phyloP scores from a whole-genome alignment of 306 rosid species.

The Dicorynia guianensis region DNA sequence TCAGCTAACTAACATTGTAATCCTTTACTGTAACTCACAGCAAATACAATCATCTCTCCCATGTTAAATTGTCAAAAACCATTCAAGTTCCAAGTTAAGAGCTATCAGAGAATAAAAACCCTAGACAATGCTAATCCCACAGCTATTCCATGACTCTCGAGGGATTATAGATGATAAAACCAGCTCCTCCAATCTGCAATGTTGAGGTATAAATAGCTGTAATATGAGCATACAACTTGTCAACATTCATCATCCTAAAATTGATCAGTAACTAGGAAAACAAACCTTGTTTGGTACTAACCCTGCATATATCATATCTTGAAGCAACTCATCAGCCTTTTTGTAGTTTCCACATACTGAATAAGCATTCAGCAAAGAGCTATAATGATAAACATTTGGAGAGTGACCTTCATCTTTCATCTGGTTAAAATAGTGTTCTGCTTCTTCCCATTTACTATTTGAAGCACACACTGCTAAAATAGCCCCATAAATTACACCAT shows the following conservation, averaged over 20 bases:
- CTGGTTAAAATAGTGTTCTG: conserved; percentile 74
- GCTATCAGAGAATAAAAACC: not conserved
- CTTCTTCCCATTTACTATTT: conserved; percentile 76
- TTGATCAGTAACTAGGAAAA: conserved; percentile 51
- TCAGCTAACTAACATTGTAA: no score
- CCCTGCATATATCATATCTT: conserved; percentile 82
- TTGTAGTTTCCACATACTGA: conserved; percentile 67
- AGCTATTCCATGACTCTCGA: not conserved
- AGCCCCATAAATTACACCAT: conserved; percentile 80
- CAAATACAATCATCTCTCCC: no score
- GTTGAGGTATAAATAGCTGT: not conserved
- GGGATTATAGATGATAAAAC: not conserved
- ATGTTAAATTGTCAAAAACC: not conserved
- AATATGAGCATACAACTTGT: conserved; percentile 2
- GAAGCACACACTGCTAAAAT: conserved; percentile 91
- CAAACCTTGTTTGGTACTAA: conserved; percentile 97
- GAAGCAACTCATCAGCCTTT: conserved; percentile 75
- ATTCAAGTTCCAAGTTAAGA: no score
- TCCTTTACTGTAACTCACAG: no score
- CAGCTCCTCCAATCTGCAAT: conserved; percentile 6
- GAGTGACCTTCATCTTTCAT: conserved; percentile 81
- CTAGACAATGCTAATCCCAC: not conserved
- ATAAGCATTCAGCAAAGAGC: conserved; percentile 90
- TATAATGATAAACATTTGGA: conserved; percentile 80
- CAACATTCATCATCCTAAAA: not conserved